phyloP scores from a whole-genome alignment of 1,139 yeast species.

The Blastobotrys arbuscula region DNA sequence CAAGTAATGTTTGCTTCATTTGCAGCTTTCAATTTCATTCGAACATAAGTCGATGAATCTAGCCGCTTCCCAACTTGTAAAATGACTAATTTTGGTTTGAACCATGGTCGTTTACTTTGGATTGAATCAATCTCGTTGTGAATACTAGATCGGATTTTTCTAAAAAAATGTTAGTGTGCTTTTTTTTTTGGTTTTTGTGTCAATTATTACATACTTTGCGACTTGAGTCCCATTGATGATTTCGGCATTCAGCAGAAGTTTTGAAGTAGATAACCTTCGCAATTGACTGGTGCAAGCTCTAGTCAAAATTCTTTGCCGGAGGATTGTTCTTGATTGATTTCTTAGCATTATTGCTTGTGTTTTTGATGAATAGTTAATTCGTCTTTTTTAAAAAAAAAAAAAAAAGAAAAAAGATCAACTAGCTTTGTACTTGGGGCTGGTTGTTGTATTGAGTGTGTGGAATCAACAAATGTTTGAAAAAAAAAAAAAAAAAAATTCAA shows the following conservation, averaged over 20 bases:
- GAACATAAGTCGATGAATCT: constrained; percentile 90
- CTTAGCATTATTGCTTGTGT: constrained; percentile 8
- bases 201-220: constrained; percentile 40
- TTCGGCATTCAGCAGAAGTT: constrained; percentile 25
- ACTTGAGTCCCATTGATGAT: constrained; percentile 67
- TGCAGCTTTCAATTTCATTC: constrained; percentile 92
- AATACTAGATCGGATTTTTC: constrained; percentile 30
- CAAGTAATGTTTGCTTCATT: constrained; percentile 71
- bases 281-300: neutral
- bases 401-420: neutral
- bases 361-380: neutral
- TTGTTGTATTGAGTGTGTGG: too few relatives aligned
- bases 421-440: too few relatives aligned
- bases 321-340: constrained; percentile 6
- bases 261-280: constrained; percentile 14
- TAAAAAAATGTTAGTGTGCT: constrained; percentile 9
- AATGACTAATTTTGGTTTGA: constrained; percentile 74
- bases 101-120: constrained; percentile 52
- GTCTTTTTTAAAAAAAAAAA: neutral
- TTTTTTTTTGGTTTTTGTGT: neutral
- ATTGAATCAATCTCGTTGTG: constrained; percentile 48
- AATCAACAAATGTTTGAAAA: too few relatives aligned
- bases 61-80: constrained; percentile 88
- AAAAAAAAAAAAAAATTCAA: too few relatives aligned
- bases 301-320: constrained; percentile 9